phyloP scores from a whole-genome alignment of 495 filamentous ascomycete genomes.

The Talaromyces ruber region DNA sequence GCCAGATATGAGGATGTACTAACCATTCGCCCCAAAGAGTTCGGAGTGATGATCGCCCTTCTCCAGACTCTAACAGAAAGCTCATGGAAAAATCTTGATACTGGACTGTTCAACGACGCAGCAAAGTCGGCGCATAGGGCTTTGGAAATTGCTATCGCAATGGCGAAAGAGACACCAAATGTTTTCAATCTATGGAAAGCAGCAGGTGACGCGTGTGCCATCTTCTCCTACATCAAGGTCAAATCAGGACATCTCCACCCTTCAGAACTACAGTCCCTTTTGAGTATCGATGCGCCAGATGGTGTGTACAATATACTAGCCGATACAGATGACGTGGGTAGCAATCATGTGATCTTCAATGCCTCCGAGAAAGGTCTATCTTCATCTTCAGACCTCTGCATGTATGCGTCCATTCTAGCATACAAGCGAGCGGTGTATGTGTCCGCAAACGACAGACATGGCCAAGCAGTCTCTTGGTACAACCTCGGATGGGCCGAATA shows the following conservation, averaged over 20 bases:
- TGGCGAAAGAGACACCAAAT: slow-evolving; percentile 44
- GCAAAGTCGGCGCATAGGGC: slow-evolving; percentile 55
- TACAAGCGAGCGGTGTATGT: slow-evolving; percentile 78
- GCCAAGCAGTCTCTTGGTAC: slow-evolving; percentile 93
- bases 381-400: slow-evolving; percentile 24
- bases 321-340: slow-evolving; percentile 64
- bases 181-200: slow-evolving; percentile 96
- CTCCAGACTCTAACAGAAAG: slow-evolving; percentile 80
- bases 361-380: slow-evolving; percentile 36
- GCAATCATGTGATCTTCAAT: slow-evolving; percentile 30
- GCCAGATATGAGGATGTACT: slow-evolving; percentile 66
- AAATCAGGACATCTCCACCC: slow-evolving; percentile 50
- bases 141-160: slow-evolving; percentile 42
- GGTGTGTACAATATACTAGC: slow-evolving; percentile 51
- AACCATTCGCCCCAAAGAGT: slow-evolving; percentile 55
- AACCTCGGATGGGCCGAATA: slow-evolving; percentile 95
- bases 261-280: slow-evolving; percentile 42
- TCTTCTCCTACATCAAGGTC: slow-evolving; percentile 71
- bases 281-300: slow-evolving; percentile 42
- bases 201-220: slow-evolving; percentile 76
- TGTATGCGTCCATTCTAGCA: slow-evolving; percentile 68
- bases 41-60: slow-evolving; percentile 77
- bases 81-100: slow-evolving; percentile 66
- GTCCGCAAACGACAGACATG: slow-evolving; percentile 67
- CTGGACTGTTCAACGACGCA: slow-evolving; percentile 75